These are phyloP conservation scores for Gentiana dahurica DNA, from an alignment of 257 asterid genomes.

Conservation along the genomic window DNA sequence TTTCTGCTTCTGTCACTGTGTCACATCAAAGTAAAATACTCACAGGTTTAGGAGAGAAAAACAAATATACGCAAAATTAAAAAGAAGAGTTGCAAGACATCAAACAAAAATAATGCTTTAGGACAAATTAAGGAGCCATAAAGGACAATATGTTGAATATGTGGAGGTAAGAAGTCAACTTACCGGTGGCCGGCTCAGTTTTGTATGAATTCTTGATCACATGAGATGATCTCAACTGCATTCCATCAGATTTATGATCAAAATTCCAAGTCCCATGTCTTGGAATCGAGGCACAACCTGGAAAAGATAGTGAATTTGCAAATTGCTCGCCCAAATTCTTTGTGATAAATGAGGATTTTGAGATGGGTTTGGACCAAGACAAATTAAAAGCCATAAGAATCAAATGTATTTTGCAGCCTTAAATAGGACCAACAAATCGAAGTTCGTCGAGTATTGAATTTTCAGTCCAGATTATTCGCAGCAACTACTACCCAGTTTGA, in stretches of 20 bases:
- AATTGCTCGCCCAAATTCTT: slow-evolving; percentile 15
- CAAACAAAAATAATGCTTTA: too few relatives aligned
- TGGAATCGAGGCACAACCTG: slow-evolving; percentile 22
- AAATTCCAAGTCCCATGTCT: slow-evolving; percentile 20
- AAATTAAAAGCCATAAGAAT: slow-evolving; percentile 29
- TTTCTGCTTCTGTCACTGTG: slow-evolving; percentile 36
- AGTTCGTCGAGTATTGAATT: not conserved
- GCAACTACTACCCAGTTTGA: not conserved
- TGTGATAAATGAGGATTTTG: slow-evolving; percentile 18
- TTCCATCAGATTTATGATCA: slow-evolving; percentile 11
- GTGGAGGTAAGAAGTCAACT: slow-evolving; percentile 1
- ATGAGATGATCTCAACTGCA: slow-evolving; percentile 12
- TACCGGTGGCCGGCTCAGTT: slow-evolving; percentile 37
- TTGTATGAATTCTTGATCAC: slow-evolving; percentile 29
- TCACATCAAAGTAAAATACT: slow-evolving; percentile 5
- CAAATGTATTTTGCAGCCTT: not conserved
- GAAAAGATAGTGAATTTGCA: slow-evolving; percentile 13
- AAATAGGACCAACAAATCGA: not conserved
- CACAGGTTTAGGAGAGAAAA: not conserved
- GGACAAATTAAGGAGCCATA: not conserved
- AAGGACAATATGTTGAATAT: not conserved
- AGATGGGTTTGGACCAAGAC: slow-evolving; percentile 26
- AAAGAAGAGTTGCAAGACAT: too few relatives aligned
- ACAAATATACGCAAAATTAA: not conserved
- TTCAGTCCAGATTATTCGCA: not conserved